Evolutionary conservation across 1,284 basidiomycete species (phyloP).

Genomic region (Phylloboletellus chloephorus): DNA sequence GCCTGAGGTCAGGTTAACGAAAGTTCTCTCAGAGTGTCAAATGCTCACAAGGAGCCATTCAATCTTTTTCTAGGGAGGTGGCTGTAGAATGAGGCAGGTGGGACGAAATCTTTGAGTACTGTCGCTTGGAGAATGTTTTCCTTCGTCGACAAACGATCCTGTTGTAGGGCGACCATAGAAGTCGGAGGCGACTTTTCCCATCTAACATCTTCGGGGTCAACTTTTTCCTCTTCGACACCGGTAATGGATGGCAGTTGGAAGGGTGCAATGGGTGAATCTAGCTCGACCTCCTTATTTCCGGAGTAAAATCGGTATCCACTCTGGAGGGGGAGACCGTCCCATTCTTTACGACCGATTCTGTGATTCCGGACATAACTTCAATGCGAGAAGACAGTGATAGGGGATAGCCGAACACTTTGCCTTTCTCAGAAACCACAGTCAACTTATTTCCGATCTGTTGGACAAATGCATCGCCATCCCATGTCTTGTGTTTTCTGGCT

Average conservation of each 20-base stretch:
- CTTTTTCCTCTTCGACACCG: slow-evolving; percentile 32
- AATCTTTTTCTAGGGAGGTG: slow-evolving; percentile 39
- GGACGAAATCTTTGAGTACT: slow-evolving; percentile 40
- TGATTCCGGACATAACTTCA: slow-evolving; percentile 10
- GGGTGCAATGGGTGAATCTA: slow-evolving; percentile 46
- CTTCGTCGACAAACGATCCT: slow-evolving; percentile 15
- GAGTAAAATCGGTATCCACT: slow-evolving; percentile 48
- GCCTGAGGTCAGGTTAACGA: slow-evolving; percentile 34
- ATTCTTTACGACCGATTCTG: slow-evolving; percentile 59
- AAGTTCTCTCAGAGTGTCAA: slow-evolving; percentile 2
- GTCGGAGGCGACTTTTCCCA: slow-evolving; percentile 4
- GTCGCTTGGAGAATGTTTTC: slow-evolving; percentile 23
- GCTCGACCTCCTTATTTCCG: slow-evolving; percentile 57
- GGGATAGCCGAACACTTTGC: slow-evolving; percentile 49
- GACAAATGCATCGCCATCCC: slow-evolving; percentile 77
- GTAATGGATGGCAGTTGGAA: slow-evolving; percentile 47
- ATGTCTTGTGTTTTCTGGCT: slow-evolving; percentile 79
- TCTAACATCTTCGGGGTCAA: slow-evolving; percentile 14
- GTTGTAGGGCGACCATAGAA: slow-evolving; percentile 4
- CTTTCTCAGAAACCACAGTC: slow-evolving; percentile 62
- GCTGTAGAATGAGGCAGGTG: slow-evolving; percentile 59
- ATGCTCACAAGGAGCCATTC: slow-evolving; percentile 51
- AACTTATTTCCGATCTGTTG: slow-evolving; percentile 46
- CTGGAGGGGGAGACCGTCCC: slow-evolving; percentile 53
- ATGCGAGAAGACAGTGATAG: slow-evolving; percentile 7